A percentile compares a stretch with the other conserved stretches of the same genome.
Conservation (phyloP, 805 yeast species). For the Candida oleophila region DNA sequence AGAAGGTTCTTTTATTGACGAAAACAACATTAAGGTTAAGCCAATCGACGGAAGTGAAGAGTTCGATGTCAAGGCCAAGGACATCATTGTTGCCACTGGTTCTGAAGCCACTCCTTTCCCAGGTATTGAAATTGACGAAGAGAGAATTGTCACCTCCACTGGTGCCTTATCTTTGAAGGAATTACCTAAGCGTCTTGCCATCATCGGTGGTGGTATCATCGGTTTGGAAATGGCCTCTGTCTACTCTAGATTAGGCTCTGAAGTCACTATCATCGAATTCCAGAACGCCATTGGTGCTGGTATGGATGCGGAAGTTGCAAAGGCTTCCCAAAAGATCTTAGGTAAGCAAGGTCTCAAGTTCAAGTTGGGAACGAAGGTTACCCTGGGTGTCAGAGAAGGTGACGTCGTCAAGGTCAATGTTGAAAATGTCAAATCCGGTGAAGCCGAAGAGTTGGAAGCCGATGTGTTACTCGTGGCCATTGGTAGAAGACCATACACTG, state of each 20-base stretch:
- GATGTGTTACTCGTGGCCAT: constrained; percentile 95
- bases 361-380: constrained; percentile 88
- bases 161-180: constrained; percentile 85
- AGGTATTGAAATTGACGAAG: constrained; percentile 94
- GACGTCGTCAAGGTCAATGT: constrained; percentile 83
- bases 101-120: constrained; percentile 99
- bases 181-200: constrained; percentile 86
- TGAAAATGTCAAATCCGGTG: constrained; percentile 86
- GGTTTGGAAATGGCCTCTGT: constrained; percentile 99
- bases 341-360: constrained; percentile 94
- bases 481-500: constrained; percentile 97
- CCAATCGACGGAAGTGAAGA: constrained; percentile 83
- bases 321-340: constrained; percentile 82
- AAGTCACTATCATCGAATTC: constrained; percentile 93
- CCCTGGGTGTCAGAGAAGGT: constrained; percentile 83
- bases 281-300: constrained; percentile 93
- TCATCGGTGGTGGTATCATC: constrained; percentile 99
- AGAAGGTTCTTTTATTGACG: constrained; percentile 81
- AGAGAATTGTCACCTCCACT: constrained; percentile 93
- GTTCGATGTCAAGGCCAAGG: constrained; percentile 68
- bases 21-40: constrained; percentile 71
- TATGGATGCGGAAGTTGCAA: constrained; percentile 95
- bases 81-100: constrained; percentile 95
- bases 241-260: constrained; percentile 90
- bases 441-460: constrained; percentile 75